Percentiles rank a stretch among this genome's conserved stretches.
These are phyloP conservation scores for Amphirosellinia nigrospora DNA, from an alignment of 495 filamentous ascomycete species.

Conservation along the genomic window DNA sequence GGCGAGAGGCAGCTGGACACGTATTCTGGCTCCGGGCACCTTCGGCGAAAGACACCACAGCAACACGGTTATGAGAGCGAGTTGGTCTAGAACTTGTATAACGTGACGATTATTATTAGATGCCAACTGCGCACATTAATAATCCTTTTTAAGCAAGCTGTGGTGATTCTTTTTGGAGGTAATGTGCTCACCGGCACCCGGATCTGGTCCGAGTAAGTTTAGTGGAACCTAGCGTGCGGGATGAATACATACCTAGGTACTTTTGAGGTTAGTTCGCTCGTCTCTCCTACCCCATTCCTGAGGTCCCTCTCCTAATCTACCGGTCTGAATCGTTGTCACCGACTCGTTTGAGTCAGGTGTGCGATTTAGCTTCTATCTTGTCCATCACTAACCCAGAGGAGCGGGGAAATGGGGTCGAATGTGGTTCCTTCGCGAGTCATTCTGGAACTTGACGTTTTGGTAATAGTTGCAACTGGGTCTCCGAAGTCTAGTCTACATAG, in stretches of 20 bases:
- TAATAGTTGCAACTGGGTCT: no score
- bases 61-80: background rate
- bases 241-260: background rate
- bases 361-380: background rate
- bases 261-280: background rate
- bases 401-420: background rate
- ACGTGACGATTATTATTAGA: background rate
- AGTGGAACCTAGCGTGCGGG: background rate
- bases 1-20: background rate
- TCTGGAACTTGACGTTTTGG: background rate
- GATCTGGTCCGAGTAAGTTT: background rate
- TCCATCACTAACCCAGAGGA: background rate
- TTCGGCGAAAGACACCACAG: slow-evolving; percentile 1
- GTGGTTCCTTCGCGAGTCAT: background rate
- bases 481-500: no score
- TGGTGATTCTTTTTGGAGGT: background rate
- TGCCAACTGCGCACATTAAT: background rate
- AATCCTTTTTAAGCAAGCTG: background rate
- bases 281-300: background rate
- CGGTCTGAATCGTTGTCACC: no score
- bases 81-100: background rate
- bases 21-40: background rate
- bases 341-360: background rate
- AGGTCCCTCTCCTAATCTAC: background rate
- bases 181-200: background rate